A percentile compares a stretch with the other conserved stretches of the same genome.
Evolutionary conservation across 2,329 filamentous ascomycete species (phyloP).

Genomic region (Talaromyces sp.): DNA sequence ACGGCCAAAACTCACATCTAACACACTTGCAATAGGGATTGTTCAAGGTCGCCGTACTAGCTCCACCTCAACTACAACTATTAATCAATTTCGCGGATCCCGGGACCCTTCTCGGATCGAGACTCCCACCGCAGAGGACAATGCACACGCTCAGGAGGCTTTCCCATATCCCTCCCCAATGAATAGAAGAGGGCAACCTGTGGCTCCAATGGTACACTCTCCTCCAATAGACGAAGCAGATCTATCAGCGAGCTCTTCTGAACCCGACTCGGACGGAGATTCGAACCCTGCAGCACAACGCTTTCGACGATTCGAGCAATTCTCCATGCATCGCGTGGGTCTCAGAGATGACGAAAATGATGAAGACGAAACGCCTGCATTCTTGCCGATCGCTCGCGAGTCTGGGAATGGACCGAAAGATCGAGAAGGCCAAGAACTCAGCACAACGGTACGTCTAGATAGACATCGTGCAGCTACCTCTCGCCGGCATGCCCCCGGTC

Average conservation of each 20-base stretch:
- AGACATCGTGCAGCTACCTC: conserved; percentile 29
- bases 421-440: conserved; percentile 37
- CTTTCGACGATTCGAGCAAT: conserved; percentile 44
- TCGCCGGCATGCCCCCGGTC: conserved; percentile 33
- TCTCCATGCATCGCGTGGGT: conserved; percentile 39
- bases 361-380: conserved; percentile 51
- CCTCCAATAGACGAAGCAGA: conserved; percentile 39
- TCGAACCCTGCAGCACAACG: conserved; percentile 26
- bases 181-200: conserved; percentile 28
- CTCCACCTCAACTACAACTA: conserved; percentile 32
- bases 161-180: conserved; percentile 26
- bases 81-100: conserved; percentile 30
- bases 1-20: neutral
- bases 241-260: conserved; percentile 34
- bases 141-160: conserved; percentile 27
- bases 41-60: conserved; percentile 29
- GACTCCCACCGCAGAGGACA: conserved; percentile 27
- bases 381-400: conserved; percentile 44
- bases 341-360: conserved; percentile 44
- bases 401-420: conserved; percentile 21
- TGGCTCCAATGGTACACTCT: conserved; percentile 29
- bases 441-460: conserved; percentile 45
- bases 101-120: conserved; percentile 29
- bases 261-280: conserved; percentile 35
- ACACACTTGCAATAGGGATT: conserved; percentile 14